Percentiles rank a stretch among this genome's conserved stretches.
phyloP scores from a whole-genome alignment of 1,139 yeast species.

The Ogataea hybrid region DNA sequence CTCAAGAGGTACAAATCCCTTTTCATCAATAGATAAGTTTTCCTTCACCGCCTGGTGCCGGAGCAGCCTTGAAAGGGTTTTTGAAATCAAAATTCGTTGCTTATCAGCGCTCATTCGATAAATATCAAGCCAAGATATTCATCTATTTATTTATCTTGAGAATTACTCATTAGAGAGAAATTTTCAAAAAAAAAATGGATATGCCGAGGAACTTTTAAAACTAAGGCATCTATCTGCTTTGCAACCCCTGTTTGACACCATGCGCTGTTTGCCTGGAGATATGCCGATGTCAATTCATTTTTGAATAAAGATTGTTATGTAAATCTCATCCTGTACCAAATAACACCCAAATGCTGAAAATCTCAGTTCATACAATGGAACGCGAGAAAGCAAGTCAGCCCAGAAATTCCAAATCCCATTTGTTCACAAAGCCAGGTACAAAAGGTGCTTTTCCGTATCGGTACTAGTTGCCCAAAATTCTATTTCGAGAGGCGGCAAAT shows the following conservation, averaged over 20 bases:
- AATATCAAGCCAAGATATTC: not conserved
- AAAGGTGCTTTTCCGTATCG: not conserved
- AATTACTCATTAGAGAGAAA: conserved; percentile 1
- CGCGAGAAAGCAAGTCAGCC: not conserved
- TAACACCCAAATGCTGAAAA: no score
- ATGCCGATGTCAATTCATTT: no score
- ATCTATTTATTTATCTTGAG: conserved; percentile 33
- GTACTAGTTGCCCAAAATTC: not conserved
- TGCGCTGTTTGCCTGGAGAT: no score
- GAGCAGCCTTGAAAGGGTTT: conserved; percentile 69
- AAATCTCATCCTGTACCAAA: no score
- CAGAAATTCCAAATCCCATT: not conserved
- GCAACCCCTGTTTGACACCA: no score
- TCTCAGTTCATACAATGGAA: not conserved
- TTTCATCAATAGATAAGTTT: conserved; percentile 55
- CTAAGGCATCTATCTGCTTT: no score
- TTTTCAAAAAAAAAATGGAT: not conserved
- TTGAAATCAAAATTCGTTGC: conserved; percentile 61
- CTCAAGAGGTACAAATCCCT: conserved; percentile 62
- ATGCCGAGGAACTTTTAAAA: no score
- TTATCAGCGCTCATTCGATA: not conserved
- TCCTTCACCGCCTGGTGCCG: conserved; percentile 85
- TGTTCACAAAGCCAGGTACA: not conserved
- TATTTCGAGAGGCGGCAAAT: not conserved
- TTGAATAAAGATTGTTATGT: no score